A percentile compares a stretch with the other conserved stretches of the same genome.
Evolutionary conservation across 331 rosid species (phyloP).

Genomic region (Quercus phellos): DNA sequence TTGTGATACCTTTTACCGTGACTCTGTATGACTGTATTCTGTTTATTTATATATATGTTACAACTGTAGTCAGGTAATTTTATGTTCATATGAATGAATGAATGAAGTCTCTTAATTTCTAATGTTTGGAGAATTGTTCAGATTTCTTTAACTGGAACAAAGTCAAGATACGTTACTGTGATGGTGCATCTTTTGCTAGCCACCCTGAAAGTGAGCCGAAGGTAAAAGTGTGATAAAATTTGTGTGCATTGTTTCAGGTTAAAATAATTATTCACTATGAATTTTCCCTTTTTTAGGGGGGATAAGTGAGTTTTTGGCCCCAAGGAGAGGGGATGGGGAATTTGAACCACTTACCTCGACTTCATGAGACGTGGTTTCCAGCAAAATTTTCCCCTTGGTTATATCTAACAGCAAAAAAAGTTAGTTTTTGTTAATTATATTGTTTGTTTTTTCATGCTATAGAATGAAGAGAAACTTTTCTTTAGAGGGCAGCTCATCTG

Average conservation of each 20-base stretch:
- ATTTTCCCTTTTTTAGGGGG: too few species aligned
- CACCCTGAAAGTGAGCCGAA: constrained; percentile 62
- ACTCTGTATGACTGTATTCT: too few species aligned
- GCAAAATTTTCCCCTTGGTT: neutral
- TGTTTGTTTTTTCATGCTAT: constrained; percentile 10
- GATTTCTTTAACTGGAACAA: constrained; percentile 96
- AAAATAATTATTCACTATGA: too few species aligned
- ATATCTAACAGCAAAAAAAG: neutral
- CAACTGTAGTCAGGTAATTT: neutral
- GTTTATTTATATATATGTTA: too few species aligned
- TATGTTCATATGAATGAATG: neutral
- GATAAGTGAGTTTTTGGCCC: too few species aligned
- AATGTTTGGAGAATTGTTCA: constrained; percentile 33
- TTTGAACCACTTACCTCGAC: too few species aligned
- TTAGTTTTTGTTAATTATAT: neutral
- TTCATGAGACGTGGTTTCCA: too few species aligned
- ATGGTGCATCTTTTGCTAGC: constrained; percentile 86
- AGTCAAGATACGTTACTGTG: constrained; percentile 89
- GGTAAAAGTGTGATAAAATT: constrained; percentile 27
- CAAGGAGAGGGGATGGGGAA: too few species aligned
- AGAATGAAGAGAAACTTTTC: constrained; percentile 52
- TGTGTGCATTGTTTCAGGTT: neutral
- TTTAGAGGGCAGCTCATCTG: constrained; percentile 94
- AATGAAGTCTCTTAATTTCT: constrained; percentile 22
- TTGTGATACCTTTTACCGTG: too few species aligned